A percentile compares a stretch with the other conserved stretches of the same genome.
These are phyloP conservation scores for Rhododendron ovatum DNA, from an alignment of 148 eudicot species.

Conservation along the genomic window DNA sequence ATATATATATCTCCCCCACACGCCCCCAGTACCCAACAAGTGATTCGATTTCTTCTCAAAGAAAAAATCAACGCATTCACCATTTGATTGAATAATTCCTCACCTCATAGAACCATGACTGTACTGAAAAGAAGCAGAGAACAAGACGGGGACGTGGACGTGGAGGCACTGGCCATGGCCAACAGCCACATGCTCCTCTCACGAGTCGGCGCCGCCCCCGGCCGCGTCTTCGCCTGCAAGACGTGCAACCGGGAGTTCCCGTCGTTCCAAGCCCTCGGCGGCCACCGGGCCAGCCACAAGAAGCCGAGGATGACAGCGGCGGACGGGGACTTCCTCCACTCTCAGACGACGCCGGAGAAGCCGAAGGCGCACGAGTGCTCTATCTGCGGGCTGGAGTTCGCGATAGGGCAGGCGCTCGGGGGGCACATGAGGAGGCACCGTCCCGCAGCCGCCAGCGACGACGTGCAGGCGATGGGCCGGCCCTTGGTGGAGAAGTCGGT, in stretches of 20 bases:
- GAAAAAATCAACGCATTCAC: not conserved
- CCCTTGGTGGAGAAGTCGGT: not conserved
- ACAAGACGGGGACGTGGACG: not conserved
- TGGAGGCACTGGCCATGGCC: conserved; percentile 17
- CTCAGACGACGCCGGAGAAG: not conserved
- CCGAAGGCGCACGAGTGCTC: conserved; percentile 21
- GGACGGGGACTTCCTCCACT: not conserved
- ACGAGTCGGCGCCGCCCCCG: not conserved
- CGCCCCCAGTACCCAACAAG: not conserved
- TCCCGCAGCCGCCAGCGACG: not conserved
- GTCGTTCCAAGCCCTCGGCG: conserved; percentile 28
- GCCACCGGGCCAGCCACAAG: conserved; percentile 29
- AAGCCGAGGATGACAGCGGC: not conserved
- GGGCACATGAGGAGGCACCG: conserved; percentile 34
- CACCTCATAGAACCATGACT: not conserved
- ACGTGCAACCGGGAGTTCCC: conserved; percentile 18
- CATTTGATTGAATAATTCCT: not conserved
- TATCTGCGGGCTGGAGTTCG: conserved; percentile 17
- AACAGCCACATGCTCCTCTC: conserved; percentile 18
- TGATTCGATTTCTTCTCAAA: not conserved
- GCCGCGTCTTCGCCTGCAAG: conserved; percentile 22
- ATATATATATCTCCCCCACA: not conserved
- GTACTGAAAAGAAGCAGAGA: conserved; percentile 12
- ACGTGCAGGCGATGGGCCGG: not conserved
- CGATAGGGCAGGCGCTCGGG: conserved; percentile 23